These are phyloP conservation scores for Tolypocladium endophyticum DNA, from an alignment of 2,329 filamentous ascomycete genomes.

Conservation along the genomic window DNA sequence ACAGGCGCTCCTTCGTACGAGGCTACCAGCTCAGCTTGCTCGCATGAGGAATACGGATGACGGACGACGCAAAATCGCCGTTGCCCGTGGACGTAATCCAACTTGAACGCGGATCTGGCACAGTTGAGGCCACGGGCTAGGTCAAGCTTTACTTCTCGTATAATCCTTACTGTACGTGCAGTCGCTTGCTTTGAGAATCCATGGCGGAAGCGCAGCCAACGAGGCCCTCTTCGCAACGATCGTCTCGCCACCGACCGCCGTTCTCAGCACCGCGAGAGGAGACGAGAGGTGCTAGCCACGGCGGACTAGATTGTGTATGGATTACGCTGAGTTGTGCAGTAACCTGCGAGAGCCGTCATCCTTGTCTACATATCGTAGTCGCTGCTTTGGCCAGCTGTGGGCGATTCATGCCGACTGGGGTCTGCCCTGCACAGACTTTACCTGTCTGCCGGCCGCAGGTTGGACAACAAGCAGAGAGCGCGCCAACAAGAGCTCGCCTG, in stretches of 20 bases:
- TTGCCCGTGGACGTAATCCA: not conserved
- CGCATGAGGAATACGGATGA: not conserved
- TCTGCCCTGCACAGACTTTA: not conserved
- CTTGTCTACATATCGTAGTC: not conserved
- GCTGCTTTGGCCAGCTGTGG: not conserved
- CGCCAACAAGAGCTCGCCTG: not conserved
- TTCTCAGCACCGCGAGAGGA: not conserved
- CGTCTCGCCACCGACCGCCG: not conserved
- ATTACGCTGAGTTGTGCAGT: not conserved
- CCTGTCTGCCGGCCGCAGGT: not conserved
- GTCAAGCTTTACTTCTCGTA: not conserved
- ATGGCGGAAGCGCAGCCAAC: too few relatives aligned
- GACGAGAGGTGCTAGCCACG: not conserved
- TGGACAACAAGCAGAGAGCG: not conserved
- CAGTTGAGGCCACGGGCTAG: not conserved
- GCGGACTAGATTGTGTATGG: not conserved
- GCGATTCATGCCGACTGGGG: conserved; percentile 3
- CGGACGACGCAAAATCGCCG: not conserved
- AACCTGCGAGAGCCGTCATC: not conserved
- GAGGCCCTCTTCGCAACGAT: not conserved
- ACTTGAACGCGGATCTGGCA: not conserved
- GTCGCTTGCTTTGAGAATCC: too few relatives aligned
- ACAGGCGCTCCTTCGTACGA: not conserved
- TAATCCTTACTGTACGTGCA: too few relatives aligned
- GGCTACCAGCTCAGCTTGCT: not conserved